phyloP scores from a whole-genome alignment of 2,329 filamentous ascomycete genomes.

The Podosphaera aphanis region DNA sequence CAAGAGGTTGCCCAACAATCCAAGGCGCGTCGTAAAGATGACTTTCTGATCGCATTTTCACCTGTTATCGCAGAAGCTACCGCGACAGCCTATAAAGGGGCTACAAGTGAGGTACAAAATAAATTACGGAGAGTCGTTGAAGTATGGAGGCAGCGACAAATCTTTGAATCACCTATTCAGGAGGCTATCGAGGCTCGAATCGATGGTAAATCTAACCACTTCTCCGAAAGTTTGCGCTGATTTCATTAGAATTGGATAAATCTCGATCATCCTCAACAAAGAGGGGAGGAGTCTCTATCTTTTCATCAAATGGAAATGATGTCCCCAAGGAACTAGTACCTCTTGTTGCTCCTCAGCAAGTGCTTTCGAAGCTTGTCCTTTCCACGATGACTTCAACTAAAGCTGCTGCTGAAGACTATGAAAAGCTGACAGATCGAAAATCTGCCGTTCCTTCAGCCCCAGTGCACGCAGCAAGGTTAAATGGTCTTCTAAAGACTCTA shows the following conservation, averaged over 20 bases:
- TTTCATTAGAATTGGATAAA: slow-evolving; percentile 34
- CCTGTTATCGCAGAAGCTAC: slow-evolving; percentile 84
- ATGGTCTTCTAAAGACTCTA: slow-evolving; percentile 69
- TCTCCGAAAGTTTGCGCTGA: slow-evolving; percentile 3
- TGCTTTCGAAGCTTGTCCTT: slow-evolving; percentile 47
- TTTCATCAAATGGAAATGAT: slow-evolving; percentile 30
- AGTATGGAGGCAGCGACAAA: slow-evolving; percentile 70
- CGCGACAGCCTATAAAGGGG: slow-evolving; percentile 71
- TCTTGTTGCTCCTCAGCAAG: slow-evolving; percentile 51
- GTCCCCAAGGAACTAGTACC: slow-evolving; percentile 56
- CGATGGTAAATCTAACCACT: slow-evolving; percentile 33
- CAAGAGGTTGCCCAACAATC: slow-evolving; percentile 89
- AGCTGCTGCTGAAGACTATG: slow-evolving; percentile 58
- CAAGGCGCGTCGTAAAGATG: slow-evolving; percentile 73
- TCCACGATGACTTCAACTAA: slow-evolving; percentile 42
- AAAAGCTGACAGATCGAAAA: slow-evolving; percentile 54
- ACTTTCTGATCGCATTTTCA: slow-evolving; percentile 79
- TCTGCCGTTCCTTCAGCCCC: slow-evolving; percentile 54
- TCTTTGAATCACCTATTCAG: slow-evolving; percentile 66
- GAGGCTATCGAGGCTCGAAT: slow-evolving; percentile 58
- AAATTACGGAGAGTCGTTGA: slow-evolving; percentile 79
- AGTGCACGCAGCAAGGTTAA: slow-evolving; percentile 75
- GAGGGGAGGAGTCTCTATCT: slow-evolving; percentile 44
- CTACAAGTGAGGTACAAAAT: slow-evolving; percentile 61
- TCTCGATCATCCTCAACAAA: slow-evolving; percentile 26